These are phyloP conservation scores for Coemansia sp. DNA, from an alignment of 192 early-diverging fungal species.

Conservation along the genomic window DNA sequence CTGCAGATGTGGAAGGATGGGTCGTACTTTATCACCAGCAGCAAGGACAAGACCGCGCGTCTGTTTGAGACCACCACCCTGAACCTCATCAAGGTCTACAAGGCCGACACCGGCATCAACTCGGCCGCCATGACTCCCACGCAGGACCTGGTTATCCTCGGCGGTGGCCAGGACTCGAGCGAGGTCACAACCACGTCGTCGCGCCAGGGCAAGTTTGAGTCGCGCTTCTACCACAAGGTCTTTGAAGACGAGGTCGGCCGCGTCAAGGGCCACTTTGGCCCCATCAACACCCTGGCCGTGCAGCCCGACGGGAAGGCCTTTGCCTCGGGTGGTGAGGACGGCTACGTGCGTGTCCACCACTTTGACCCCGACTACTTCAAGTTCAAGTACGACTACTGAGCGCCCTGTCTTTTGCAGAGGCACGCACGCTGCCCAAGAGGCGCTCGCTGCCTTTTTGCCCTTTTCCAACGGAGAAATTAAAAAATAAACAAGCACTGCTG, in stretches of 20 bases:
- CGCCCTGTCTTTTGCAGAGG: not conserved
- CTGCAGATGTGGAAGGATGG: constrained; percentile 88
- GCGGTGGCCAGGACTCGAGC: constrained; percentile 99
- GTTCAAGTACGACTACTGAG: constrained; percentile 69
- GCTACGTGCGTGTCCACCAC: constrained; percentile 94
- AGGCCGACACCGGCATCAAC: constrained; percentile 87
- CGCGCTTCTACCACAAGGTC: constrained; percentile 94
- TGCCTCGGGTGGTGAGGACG: constrained; percentile 97
- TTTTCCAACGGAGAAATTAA: too few relatives aligned
- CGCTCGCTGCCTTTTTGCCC: too few relatives aligned
- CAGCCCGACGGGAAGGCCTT: constrained; percentile 93
- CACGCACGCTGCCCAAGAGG: too few relatives aligned
- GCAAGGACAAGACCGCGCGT: constrained; percentile 90
- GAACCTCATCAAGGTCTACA: constrained; percentile 77
- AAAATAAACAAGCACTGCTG: too few relatives aligned
- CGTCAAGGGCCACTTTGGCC: constrained; percentile 98
- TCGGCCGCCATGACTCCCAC: constrained; percentile 87
- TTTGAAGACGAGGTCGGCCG: constrained; percentile 96
- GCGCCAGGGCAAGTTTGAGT: constrained; percentile 96
- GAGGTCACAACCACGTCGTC: constrained; percentile 87
- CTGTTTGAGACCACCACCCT: constrained; percentile 86
- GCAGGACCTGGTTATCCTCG: constrained; percentile 80
- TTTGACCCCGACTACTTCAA: constrained; percentile 94
- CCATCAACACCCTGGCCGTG: constrained; percentile 98
- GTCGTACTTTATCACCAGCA: constrained; percentile 92